Percentiles rank a stretch among this genome's conserved stretches.
phyloP scores from a whole-genome alignment of 2,329 filamentous ascomycete genomes.

The Phialophora expanda region DNA sequence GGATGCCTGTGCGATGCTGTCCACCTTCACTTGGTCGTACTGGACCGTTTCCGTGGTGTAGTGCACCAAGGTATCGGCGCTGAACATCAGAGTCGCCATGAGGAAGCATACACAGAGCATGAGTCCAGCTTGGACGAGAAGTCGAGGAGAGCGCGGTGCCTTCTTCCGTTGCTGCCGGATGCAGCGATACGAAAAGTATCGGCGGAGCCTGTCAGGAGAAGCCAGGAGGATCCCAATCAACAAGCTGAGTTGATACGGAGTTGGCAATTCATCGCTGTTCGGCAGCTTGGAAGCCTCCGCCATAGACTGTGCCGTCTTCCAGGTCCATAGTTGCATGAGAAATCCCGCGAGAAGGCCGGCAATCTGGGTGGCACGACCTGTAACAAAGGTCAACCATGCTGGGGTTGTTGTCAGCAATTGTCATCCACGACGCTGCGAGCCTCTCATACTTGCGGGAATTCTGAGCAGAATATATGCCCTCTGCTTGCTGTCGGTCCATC shows the following conservation, averaged over 20 bases:
- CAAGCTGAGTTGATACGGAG: slow-evolving; percentile 25
- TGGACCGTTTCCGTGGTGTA: slow-evolving; percentile 23
- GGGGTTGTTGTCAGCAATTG: background rate
- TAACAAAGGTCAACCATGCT: slow-evolving; percentile 27
- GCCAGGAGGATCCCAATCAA: slow-evolving; percentile 21
- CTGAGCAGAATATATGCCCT: slow-evolving; percentile 1
- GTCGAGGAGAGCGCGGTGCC: slow-evolving; percentile 8
- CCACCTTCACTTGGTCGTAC: slow-evolving; percentile 10
- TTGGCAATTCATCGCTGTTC: slow-evolving; percentile 13
- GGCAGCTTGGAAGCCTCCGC: background rate
- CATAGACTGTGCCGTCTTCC: slow-evolving; percentile 22
- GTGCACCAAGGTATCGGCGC: slow-evolving; percentile 22
- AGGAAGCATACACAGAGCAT: slow-evolving; percentile 14
- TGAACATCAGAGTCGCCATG: slow-evolving; percentile 10
- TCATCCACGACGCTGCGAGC: background rate
- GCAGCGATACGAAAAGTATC: slow-evolving; percentile 22
- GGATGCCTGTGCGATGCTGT: slow-evolving; percentile 1
- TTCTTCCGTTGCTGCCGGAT: slow-evolving; percentile 18
- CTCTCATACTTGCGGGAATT: slow-evolving; percentile 8
- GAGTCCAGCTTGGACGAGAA: slow-evolving; percentile 17
- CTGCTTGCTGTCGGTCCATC: background rate
- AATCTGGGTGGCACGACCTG: slow-evolving; percentile 20
- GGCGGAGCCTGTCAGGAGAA: slow-evolving; percentile 20
- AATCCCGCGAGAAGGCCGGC: slow-evolving; percentile 22
- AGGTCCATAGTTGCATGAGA: slow-evolving; percentile 26